Conservation (phyloP, 805 yeast species). For the Sugiyamaella valdiviana region DNA sequence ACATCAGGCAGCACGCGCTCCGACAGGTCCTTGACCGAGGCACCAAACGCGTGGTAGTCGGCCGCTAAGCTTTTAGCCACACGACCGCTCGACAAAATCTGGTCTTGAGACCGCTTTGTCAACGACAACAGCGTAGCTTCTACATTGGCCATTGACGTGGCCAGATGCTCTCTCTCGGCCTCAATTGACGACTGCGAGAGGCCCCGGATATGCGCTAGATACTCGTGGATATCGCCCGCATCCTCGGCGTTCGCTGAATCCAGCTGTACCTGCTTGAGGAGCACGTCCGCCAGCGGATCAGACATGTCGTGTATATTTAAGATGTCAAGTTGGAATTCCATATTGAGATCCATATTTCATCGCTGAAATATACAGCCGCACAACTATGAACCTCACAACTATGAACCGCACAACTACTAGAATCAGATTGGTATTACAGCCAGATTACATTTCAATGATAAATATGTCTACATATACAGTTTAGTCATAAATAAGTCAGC, state of each 20-base stretch:
- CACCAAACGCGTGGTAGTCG: constrained; percentile 11
- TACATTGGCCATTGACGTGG: constrained; percentile 15
- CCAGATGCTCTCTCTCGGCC: constrained; percentile 19
- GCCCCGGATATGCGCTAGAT: constrained; percentile 23
- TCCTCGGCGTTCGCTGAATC: background rate
- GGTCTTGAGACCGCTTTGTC: constrained; percentile 19
- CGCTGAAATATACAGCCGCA: too few relatives aligned
- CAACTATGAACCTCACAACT: too few relatives aligned
- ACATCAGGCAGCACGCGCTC: constrained; percentile 5
- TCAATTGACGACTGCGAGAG: constrained; percentile 19
- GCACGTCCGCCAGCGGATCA: constrained; percentile 24
- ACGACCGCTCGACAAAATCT: constrained; percentile 14
- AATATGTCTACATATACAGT: background rate
- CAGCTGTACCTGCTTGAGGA: constrained; percentile 7
- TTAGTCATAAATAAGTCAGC: background rate
- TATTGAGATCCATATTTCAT: too few relatives aligned
- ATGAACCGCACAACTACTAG: too few relatives aligned
- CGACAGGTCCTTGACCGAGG: background rate
- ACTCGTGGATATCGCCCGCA: constrained; percentile 9
- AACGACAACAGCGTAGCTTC: constrained; percentile 20
- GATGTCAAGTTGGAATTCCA: too few relatives aligned
- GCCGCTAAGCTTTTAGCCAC: constrained; percentile 7
- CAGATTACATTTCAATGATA: too few relatives aligned
- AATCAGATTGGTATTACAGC: too few relatives aligned
- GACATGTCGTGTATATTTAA: constrained; percentile 5